These are phyloP conservation scores for Castanea crenata DNA, from an alignment of 306 rosid species.

Conservation along the genomic window DNA sequence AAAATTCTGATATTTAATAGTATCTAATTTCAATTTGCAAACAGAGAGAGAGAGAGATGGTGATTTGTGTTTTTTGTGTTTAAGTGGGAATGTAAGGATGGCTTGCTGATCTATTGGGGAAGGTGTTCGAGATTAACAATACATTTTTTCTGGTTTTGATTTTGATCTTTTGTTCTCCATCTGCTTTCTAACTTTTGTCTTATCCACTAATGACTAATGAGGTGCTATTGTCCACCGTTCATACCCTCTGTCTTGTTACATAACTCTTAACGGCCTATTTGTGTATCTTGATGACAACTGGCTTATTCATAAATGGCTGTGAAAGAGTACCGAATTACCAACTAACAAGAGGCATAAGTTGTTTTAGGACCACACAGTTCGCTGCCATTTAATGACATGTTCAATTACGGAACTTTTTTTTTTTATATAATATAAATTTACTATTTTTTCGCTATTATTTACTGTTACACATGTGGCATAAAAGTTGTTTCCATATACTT, in stretches of 20 bases:
- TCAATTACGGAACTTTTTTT: too few relatives aligned
- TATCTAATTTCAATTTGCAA: neutral
- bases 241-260: neutral
- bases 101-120: conserved; percentile 33
- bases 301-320: too few relatives aligned
- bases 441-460: too few relatives aligned
- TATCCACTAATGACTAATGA: neutral
- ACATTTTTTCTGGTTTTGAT: neutral
- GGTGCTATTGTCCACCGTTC: neutral
- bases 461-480: too few relatives aligned
- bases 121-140: conserved; percentile 23
- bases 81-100: conserved; percentile 23
- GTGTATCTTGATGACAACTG: too few relatives aligned
- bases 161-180: conserved; percentile 14
- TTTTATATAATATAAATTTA: too few relatives aligned
- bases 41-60: neutral
- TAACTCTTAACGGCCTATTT: too few relatives aligned
- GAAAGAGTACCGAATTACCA: too few relatives aligned
- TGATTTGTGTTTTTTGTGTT: neutral
- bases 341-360: too few relatives aligned
- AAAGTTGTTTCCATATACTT: too few relatives aligned
- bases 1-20: neutral
- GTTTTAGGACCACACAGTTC: too few relatives aligned
- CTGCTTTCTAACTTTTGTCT: neutral
- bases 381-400: too few relatives aligned